These are phyloP conservation scores for Puccinia coronata DNA, from an alignment of 1,284 basidiomycete genomes.

Conservation along the genomic window DNA sequence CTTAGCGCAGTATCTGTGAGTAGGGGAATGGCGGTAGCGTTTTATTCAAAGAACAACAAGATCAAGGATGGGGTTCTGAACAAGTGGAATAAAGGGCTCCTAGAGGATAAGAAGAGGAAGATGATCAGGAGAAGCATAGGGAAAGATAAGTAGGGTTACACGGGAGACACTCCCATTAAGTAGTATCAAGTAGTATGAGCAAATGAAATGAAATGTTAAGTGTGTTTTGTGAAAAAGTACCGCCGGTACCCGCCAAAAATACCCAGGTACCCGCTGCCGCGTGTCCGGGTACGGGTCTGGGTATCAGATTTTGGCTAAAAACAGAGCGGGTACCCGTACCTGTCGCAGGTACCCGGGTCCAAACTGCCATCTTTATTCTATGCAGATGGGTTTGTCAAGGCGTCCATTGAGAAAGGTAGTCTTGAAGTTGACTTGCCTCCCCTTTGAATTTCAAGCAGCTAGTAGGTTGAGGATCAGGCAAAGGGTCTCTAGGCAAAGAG, in stretches of 20 bases:
- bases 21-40: slow-evolving; percentile 9
- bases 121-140: background rate
- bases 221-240: background rate
- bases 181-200: background rate
- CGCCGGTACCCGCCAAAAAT: background rate
- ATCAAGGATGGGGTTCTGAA: background rate
- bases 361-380: no score
- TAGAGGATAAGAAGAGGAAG: background rate
- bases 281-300: background rate
- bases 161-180: background rate
- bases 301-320: background rate
- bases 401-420: no score
- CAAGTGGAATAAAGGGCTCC: background rate
- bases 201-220: background rate
- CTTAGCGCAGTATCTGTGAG: background rate
- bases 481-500: no score
- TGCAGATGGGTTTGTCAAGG: no score
- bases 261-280: background rate
- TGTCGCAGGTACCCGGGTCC: background rate
- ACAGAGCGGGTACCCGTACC: slow-evolving; percentile 3
- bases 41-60: slow-evolving; percentile 6
- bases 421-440: no score
- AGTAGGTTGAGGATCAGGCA: no score
- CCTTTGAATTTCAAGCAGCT: no score
- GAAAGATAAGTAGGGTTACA: background rate